Evolutionary conservation across 129 eudicot species (phyloP), one percentile per base, ranked within the genome.

Genomic region (Rutidosis leptorrhynchoides): DNA sequence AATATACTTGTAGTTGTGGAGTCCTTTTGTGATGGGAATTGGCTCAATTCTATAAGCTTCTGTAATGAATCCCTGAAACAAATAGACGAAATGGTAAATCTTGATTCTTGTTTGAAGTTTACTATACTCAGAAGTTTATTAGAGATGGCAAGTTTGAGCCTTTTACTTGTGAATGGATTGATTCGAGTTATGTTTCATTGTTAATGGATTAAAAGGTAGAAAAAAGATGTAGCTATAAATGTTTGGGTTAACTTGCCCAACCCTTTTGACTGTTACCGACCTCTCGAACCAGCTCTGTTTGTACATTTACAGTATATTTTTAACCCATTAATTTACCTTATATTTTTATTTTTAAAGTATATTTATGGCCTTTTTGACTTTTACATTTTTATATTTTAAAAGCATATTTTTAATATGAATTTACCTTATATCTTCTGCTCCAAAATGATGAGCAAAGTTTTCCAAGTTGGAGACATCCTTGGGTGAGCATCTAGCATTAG

Each of bases 381-480:
- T n/a, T n/a, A n/a, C n/a, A n/a, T n/a, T n/a, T n/a, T n/a, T n/a
- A n/a, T n/a, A n/a, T n/a, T n/a, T n/a, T n/a, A n/a, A n/a, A n/a
- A n/a, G n/a, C n/a, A n/a, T n/a, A n/a, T n/a, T n/a, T n/a, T n/a
- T n/a, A n/a, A 28, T 51, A 16, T n/a, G 20, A 17, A 60, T 14
- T 43, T 86, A 89, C 99, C 99, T 86, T 57, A 93, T 71, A 55
- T 82, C 77, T 51, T 61, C 65, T 16, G 91, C 84, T 52, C 95
- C 96, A 74, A 93, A 74, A 84, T 85, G 87, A 73, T 82, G 81
- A 84, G 92, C 81, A 55, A 93, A 79, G 54, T 75, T 86, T 73
- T 80, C 79, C 55, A 93, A 62, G 52, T 86, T 51, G 16, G 76
- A 48, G 72, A 94, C 61, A 59, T 89, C 93, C 68, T 79, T 76